Evolutionary conservation across 371 early-diverging fungal genomes (phyloP).

Genomic region (Dinochytrium kinnereticum): DNA sequence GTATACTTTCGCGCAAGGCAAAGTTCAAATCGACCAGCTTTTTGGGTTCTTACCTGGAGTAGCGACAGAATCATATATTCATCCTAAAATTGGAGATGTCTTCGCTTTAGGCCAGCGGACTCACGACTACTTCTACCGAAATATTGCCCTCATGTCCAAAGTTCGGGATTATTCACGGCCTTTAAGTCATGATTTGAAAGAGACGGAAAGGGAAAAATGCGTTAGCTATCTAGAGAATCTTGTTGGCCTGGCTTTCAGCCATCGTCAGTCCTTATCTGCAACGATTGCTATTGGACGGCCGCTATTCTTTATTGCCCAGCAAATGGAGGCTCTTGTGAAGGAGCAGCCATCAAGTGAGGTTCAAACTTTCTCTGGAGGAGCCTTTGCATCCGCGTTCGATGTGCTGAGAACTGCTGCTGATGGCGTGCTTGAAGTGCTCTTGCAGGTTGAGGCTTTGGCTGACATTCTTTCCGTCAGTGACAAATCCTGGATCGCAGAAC

Average conservation of each 20-base stretch:
- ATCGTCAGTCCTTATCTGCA: conserved; percentile 49
- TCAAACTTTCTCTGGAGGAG: background rate
- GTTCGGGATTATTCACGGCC: conserved; percentile 62
- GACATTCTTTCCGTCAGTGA: background rate
- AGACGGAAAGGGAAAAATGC: conserved; percentile 72
- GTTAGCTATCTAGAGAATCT: conserved; percentile 76
- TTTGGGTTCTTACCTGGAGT: background rate
- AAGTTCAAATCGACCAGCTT: conserved; percentile 15
- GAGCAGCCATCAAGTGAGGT: background rate
- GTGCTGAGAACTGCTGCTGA: background rate
- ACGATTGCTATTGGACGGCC: background rate
- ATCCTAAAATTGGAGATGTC: background rate
- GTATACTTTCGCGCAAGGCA: conserved; percentile 28
- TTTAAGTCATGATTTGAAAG: conserved; percentile 72
- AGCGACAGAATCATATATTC: background rate
- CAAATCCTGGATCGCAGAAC: background rate
- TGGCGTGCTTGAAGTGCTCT: background rate
- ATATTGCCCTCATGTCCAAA: conserved; percentile 71
- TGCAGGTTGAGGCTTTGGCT: background rate
- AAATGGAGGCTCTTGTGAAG: conserved; percentile 6
- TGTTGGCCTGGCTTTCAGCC: conserved; percentile 65
- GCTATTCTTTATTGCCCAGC: conserved; percentile 13
- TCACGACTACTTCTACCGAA: conserved; percentile 73
- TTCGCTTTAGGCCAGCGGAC: conserved; percentile 62
- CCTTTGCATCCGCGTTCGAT: background rate